phyloP scores from a whole-genome alignment of 495 filamentous ascomycete species.

The Opeltia flavorubescens region DNA sequence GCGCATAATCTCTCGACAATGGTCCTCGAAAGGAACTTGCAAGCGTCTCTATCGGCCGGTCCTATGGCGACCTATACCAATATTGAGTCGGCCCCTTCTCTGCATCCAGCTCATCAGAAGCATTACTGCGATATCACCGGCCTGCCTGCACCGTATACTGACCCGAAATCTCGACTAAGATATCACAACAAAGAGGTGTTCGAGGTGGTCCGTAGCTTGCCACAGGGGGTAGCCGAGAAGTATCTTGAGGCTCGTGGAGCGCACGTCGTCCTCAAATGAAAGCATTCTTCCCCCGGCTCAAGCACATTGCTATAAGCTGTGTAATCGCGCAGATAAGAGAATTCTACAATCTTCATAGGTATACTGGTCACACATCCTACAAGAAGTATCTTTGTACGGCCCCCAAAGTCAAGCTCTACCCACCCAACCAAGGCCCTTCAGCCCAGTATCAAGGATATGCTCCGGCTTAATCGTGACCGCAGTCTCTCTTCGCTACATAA shows the following conservation, averaged over 20 bases:
- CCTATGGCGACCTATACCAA: constrained; percentile 85
- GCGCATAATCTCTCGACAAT: constrained; percentile 71
- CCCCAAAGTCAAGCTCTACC: constrained; percentile 87
- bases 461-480: constrained; percentile 93
- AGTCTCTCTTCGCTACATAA: constrained; percentile 37
- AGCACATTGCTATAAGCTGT: not conserved
- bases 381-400: constrained; percentile 44
- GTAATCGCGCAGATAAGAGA: too few species aligned
- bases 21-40: constrained; percentile 61
- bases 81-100: constrained; percentile 77
- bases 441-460: constrained; percentile 62
- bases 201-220: constrained; percentile 56
- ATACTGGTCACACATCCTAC: too few species aligned
- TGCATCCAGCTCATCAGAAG: constrained; percentile 56
- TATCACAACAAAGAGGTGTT: constrained; percentile 90
- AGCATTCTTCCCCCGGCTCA: not conserved
- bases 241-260: constrained; percentile 83
- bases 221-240: constrained; percentile 66
- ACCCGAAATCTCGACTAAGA: constrained; percentile 81
- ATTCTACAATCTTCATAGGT: too few species aligned
- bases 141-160: constrained; percentile 71
- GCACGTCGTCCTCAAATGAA: constrained; percentile 80
- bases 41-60: constrained; percentile 28
- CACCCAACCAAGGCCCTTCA: constrained; percentile 67
- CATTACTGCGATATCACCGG: constrained; percentile 95